phyloP scores from a whole-genome alignment of 2,329 filamentous ascomycete species.

The Hypoxylon sp. region DNA sequence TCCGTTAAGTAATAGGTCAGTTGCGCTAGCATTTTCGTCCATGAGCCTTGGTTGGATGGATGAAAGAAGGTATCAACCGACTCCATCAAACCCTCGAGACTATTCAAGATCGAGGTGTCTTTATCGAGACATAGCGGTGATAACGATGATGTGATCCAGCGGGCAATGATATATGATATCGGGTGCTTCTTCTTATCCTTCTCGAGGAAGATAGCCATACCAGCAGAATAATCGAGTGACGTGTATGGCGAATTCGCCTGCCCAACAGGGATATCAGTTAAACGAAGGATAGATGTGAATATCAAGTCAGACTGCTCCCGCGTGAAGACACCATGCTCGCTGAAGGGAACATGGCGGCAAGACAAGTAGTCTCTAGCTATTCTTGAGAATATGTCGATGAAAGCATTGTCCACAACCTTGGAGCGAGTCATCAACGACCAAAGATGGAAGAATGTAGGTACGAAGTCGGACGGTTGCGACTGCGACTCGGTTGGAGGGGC shows the following conservation, averaged over 20 bases:
- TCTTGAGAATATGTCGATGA: constrained; percentile 90
- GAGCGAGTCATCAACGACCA: constrained; percentile 95
- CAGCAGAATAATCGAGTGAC: constrained; percentile 83
- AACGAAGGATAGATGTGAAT: constrained; percentile 88
- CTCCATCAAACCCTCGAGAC: constrained; percentile 90
- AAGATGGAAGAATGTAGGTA: constrained; percentile 95
- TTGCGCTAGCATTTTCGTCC: constrained; percentile 91
- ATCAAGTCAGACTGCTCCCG: constrained; percentile 91
- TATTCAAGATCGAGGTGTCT: constrained; percentile 83
- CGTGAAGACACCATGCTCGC: constrained; percentile 90
- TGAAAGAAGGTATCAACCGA: constrained; percentile 99
- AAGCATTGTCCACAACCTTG: constrained; percentile 85
- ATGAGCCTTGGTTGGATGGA: constrained; percentile 91
- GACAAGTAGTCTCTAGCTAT: constrained; percentile 85
- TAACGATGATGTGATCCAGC: constrained; percentile 92
- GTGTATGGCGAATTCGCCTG: constrained; percentile 95
- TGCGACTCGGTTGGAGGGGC: constrained; percentile 77
- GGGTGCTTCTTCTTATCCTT: constrained; percentile 95
- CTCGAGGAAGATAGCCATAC: constrained; percentile 86
- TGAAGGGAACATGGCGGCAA: constrained; percentile 81
- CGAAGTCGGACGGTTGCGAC: constrained; percentile 87
- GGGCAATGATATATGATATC: constrained; percentile 88
- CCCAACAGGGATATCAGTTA: constrained; percentile 95
- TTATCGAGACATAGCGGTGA: constrained; percentile 84
- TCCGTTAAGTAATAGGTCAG: constrained; percentile 93